These are phyloP conservation scores for Trypanosoma brucei DNA, from an alignment of 208 protist species.

Conservation along the genomic window DNA sequence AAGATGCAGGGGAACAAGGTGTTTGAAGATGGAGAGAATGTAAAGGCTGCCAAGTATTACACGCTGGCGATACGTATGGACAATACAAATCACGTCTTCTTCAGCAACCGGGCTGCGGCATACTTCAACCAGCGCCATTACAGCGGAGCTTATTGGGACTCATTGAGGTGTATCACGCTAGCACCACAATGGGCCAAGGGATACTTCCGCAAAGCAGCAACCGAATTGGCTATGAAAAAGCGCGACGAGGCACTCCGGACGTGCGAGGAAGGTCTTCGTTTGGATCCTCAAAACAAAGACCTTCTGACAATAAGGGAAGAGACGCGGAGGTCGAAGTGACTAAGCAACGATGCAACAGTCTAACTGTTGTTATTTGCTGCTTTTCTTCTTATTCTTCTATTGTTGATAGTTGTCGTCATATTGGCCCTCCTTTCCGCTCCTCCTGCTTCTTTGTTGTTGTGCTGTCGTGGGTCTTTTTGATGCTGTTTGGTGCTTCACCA, in stretches of 20 bases:
- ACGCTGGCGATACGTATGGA: conserved; percentile 88
- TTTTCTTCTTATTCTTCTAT: conserved; percentile 4
- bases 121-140: conserved; percentile 87
- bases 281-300: conserved; percentile 69
- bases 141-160: conserved; percentile 85
- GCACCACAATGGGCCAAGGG: conserved; percentile 89
- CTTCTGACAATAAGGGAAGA: conserved; percentile 62
- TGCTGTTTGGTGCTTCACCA: no score
- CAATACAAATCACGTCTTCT: conserved; percentile 84
- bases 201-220: conserved; percentile 87
- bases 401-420: neutral
- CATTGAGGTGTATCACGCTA: conserved; percentile 77
- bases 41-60: conserved; percentile 91
- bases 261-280: conserved; percentile 50
- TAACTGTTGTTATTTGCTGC: conserved; percentile 1
- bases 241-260: conserved; percentile 58
- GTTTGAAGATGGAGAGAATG: conserved; percentile 79
- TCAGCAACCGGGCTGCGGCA: conserved; percentile 89
- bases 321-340: conserved; percentile 16
- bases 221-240: conserved; percentile 60
- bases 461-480: neutral
- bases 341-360: no score
- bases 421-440: neutral
- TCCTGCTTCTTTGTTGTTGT: neutral
- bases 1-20: conserved; percentile 91